Conservation (phyloP, 1,284 basidiomycete species). For the Irpex sp. region DNA sequence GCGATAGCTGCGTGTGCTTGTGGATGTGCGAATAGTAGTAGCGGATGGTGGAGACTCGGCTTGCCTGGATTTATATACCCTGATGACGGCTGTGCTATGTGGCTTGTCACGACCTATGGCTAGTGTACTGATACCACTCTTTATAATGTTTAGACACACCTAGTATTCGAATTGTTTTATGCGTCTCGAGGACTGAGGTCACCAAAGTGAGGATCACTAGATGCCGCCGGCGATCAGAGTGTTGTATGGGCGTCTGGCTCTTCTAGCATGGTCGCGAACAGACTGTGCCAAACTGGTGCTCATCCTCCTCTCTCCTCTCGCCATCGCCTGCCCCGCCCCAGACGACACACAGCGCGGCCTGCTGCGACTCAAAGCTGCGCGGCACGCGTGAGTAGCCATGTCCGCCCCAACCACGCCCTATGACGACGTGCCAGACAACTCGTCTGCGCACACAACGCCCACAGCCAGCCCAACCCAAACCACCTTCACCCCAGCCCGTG, state of each 20-base stretch:
- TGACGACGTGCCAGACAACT: conserved; percentile 20
- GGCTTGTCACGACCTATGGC: conserved; percentile 11
- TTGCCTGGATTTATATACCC: neutral
- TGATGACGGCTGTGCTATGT: conserved; percentile 12
- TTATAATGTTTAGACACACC: conserved; percentile 12
- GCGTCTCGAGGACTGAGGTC: neutral
- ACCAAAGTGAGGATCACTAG: neutral
- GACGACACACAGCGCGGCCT: neutral
- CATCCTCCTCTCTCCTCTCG: neutral
- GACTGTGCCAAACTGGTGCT: neutral
- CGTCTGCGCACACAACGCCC: conserved; percentile 17
- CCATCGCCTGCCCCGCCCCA: neutral
- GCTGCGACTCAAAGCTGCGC: conserved; percentile 7
- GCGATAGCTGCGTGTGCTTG: conserved; percentile 19
- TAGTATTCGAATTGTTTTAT: neutral
- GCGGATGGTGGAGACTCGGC: neutral
- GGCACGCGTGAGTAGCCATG: conserved; percentile 23
- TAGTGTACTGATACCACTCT: conserved; percentile 10
- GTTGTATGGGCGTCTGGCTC: neutral
- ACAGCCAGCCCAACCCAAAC: conserved; percentile 24
- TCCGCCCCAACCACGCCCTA: conserved; percentile 27
- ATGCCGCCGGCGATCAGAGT: neutral
- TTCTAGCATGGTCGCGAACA: too few relatives aligned
- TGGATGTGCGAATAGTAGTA: conserved; percentile 5
- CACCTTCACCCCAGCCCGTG: conserved; percentile 19